Conservation (phyloP, 768 basidiomycete genomes). For the Erythrobasidium yunnanense region DNA sequence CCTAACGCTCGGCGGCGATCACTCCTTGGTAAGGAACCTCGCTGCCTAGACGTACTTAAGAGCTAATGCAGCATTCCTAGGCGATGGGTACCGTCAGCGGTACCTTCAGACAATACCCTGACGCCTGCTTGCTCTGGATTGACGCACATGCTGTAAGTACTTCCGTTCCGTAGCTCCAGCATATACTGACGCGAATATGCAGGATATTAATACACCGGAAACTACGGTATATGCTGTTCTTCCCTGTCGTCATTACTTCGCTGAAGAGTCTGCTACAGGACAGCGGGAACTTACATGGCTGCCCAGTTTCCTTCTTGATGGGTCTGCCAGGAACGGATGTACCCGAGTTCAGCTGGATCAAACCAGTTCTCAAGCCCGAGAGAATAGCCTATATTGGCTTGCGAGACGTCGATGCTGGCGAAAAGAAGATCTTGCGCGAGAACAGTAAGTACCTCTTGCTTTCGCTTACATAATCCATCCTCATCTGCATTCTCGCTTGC, state of each 20-base stretch:
- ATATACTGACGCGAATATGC: not conserved
- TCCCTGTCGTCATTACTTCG: not conserved
- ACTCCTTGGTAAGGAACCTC: slow-evolving; percentile 60
- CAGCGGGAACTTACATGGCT: slow-evolving; percentile 89
- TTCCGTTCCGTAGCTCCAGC: not conserved
- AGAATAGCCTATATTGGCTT: slow-evolving; percentile 93
- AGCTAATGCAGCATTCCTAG: slow-evolving; percentile 38
- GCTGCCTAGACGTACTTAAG: not conserved
- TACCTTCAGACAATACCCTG: slow-evolving; percentile 52
- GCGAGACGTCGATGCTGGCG: slow-evolving; percentile 78
- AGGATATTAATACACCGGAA: slow-evolving; percentile 80
- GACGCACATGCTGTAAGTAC: slow-evolving; percentile 55
- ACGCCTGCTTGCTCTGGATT: slow-evolving; percentile 77
- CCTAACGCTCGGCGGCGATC: slow-evolving; percentile 88
- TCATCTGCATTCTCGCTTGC: not conserved
- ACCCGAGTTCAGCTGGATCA: slow-evolving; percentile 43
- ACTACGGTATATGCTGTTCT: slow-evolving; percentile 49
- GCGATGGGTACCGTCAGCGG: slow-evolving; percentile 93
- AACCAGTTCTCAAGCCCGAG: slow-evolving; percentile 57
- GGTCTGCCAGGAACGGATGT: slow-evolving; percentile 46
- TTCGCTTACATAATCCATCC: not conserved
- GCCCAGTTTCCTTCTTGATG: slow-evolving; percentile 90
- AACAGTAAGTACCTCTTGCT: slow-evolving; percentile 42
- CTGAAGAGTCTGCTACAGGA: slow-evolving; percentile 10
- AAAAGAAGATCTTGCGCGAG: slow-evolving; percentile 73